phyloP scores from a whole-genome alignment of 1,139 yeast species.

The Blastobotrys petasosporus region DNA sequence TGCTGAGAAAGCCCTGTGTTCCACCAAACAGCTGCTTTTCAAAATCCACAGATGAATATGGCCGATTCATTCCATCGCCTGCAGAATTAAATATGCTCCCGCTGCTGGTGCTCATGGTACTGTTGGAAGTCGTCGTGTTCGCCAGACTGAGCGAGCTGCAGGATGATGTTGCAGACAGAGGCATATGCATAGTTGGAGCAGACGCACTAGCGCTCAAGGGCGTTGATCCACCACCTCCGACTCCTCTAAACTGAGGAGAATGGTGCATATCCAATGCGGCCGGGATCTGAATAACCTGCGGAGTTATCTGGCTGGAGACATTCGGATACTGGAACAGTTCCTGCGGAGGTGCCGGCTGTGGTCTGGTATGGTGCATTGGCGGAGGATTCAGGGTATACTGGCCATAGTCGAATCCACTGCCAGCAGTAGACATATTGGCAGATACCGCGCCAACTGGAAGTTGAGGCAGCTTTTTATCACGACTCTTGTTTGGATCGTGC shows the following conservation, averaged over 20 bases:
- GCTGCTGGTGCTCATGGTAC: neutral
- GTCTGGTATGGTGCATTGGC: conserved; percentile 11
- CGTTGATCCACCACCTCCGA: neutral
- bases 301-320: conserved; percentile 11
- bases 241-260: conserved; percentile 5
- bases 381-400: conserved; percentile 13
- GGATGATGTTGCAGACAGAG: conserved; percentile 3
- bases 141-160: neutral
- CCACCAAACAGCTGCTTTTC: neutral
- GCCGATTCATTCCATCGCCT: neutral
- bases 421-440: too few relatives aligned
- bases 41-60: neutral
- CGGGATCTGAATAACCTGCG: conserved; percentile 17
- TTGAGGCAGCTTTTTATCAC: too few relatives aligned
- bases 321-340: conserved; percentile 9
- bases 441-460: too few relatives aligned
- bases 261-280: conserved; percentile 5
- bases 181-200: conserved; percentile 2
- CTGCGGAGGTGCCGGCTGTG: conserved; percentile 7
- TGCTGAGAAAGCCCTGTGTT: too few relatives aligned
- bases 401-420: neutral
- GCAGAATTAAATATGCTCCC: neutral
- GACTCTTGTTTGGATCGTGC: conserved; percentile 7
- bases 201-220: conserved; percentile 6
- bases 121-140: neutral